phyloP scores from a whole-genome alignment of 2,329 filamentous ascomycete genomes.

The Acrodontium crateriforme region DNA sequence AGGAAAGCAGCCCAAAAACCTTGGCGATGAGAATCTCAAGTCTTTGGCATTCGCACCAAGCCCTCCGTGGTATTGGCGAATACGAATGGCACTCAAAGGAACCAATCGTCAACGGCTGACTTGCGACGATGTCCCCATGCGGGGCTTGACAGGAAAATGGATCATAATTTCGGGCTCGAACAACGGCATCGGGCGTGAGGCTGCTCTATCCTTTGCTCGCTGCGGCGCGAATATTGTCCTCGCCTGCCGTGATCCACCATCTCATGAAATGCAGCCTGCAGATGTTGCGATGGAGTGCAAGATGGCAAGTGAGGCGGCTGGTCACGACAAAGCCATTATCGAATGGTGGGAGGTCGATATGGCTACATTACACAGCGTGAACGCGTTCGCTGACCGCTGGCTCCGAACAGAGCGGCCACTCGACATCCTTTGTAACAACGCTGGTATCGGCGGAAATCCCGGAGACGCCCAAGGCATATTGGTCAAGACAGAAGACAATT shows the following conservation, averaged over 20 bases:
- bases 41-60: too few species aligned
- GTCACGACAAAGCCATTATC: background rate
- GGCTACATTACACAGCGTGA: constrained; percentile 4
- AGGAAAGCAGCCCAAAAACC: too few species aligned
- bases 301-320: constrained; percentile 1
- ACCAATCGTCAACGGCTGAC: background rate
- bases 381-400: constrained; percentile 12
- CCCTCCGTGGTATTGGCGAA: too few species aligned
- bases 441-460: constrained; percentile 11
- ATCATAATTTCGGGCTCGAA: constrained; percentile 10
- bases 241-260: constrained; percentile 14
- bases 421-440: constrained; percentile 19
- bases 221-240: constrained; percentile 18
- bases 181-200: constrained; percentile 17
- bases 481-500: constrained; percentile 17
- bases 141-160: constrained; percentile 1
- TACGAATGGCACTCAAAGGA: constrained; percentile 1
- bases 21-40: too few species aligned
- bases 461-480: constrained; percentile 1
- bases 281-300: constrained; percentile 12
- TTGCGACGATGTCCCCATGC: background rate
- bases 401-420: constrained; percentile 7
- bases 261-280: constrained; percentile 11
- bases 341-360: constrained; percentile 1
- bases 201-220: constrained; percentile 12